Base-by-base conservation (phyloP, 148 eudicot species). In the Beta vulgaris region DNA sequence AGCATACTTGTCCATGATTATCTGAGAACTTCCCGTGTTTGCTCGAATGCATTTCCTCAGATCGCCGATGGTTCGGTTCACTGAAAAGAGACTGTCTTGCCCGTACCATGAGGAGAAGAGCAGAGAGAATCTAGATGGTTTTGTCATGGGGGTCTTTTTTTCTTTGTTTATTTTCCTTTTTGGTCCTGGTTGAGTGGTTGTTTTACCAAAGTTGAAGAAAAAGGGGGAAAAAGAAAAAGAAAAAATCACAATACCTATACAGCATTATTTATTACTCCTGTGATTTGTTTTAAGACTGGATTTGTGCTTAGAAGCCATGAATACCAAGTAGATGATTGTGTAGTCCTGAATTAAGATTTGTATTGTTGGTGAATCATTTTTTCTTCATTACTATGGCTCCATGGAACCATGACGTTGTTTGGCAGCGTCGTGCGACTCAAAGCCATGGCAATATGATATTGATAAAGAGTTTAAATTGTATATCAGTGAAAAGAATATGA, bases 241-340 rank as follows among this genome's bases (percentile, higher is more conserved):
- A 44, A 69, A 7, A 49, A 12, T n/a, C 26, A 73, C 70, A 49
- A 64, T 31, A 77, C 35, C n/a, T 59, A 83, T 74, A 80, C 58
- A 76, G 75, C 39, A 63, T 59, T 23, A 62, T 78, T 40, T 54
- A 37, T 29, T 31, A 40, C 40, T 59, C 18, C 25, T 76, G 61
- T 46, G 73, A 79, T 68, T 69, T 79, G 78, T 79, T 80, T 73
- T 43, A 28, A 64, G 73, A 21, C 57, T 84, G 53, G 53, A 59
- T 69, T 83, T 76, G 78, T 73, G 80, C 60, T 37, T 58, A 14
- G 60, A 39, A 62, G 49, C 49, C 62, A 44, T 71, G 79, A 53
- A 77, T 63, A 72, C 68, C 69, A 76, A 60, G 39, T 57, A 72
- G 77, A 76, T 61, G 74, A 64, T 76, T 68, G 25, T 76, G 57